Evolutionary conservation across 441 rosid genomes (phyloP).

Genomic region (Mallotus repandus): DNA sequence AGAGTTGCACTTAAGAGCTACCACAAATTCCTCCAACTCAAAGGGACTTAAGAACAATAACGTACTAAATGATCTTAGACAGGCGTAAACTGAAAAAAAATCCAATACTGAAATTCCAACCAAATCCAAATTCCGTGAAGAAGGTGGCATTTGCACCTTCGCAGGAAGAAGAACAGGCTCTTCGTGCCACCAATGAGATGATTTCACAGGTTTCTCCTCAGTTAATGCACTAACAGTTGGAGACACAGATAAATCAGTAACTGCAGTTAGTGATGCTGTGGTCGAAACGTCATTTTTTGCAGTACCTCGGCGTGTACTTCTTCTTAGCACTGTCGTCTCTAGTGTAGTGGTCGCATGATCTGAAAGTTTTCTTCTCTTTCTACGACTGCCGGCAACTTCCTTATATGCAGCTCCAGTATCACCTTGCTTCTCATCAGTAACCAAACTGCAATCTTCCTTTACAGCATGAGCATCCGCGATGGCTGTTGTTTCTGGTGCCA

Average conservation of each 20-base stretch:
- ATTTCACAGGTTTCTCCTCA: conserved; percentile 45
- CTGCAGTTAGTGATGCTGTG: conserved; percentile 23
- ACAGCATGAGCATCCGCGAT: neutral
- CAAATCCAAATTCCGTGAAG: conserved; percentile 73
- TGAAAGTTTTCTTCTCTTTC: conserved; percentile 54
- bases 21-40: conserved; percentile 85
- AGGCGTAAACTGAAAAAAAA: conserved; percentile 77
- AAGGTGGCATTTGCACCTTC: conserved; percentile 62
- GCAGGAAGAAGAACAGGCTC: conserved; percentile 43
- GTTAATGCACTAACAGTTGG: conserved; percentile 55
- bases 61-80: conserved; percentile 76
- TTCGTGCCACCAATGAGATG: conserved; percentile 31
- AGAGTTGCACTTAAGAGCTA: conserved; percentile 54
- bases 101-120: conserved; percentile 61
- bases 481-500: conserved; percentile 6
- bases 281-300: conserved; percentile 35
- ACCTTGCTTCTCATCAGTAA: conserved; percentile 35
- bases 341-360: conserved; percentile 34
- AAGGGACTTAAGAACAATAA: conserved; percentile 75
- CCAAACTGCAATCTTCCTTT: conserved; percentile 15
- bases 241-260: conserved; percentile 41
- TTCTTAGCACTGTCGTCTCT: conserved; percentile 58
- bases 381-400: conserved; percentile 36
- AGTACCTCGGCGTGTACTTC: conserved; percentile 78
- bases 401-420: conserved; percentile 35